Base-by-base conservation (phyloP, 1,139 yeast genomes). In the Debaryomyces sp. region DNA sequence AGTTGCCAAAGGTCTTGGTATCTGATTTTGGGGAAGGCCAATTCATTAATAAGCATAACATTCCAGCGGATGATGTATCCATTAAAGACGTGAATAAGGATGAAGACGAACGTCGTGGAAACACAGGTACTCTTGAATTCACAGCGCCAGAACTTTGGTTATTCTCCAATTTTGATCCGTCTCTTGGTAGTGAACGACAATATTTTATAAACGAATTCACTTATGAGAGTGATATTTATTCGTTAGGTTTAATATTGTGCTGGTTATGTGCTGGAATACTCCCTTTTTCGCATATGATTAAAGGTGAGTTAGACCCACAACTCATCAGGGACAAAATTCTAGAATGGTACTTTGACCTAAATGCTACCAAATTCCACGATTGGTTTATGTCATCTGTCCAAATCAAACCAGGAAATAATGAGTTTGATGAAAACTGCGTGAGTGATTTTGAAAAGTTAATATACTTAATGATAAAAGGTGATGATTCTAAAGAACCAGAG, bases 21-120 rank as follows among this genome's bases (percentile, higher is more conserved):
- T 86, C 96, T 34, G 97, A 91, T 67, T 87, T 91, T 64, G 97
- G 97, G 2, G 97, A 91, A 63, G 89, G 96, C 4, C 89, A 88
- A 54, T 73, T 87, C 55, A 85, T 85, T 42, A 90, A 70, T 48
- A 71, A 70, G 48, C 70, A 65, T 6, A 41, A 44, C 34, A 22
- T 56, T 2, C 54, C 45, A 7, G 47, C 22, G 13, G 29, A 49
- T 9, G 51, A 43, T n/a, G 36, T 50, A n/a, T 51, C 56, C 5
- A 45, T 43, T 18, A 48, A 43, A 13, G 43, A 39, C 21, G 6
- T 43, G 15, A 35, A 32, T 6, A 21, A 34, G 5, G 17, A 34
- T 18, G 45, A 48, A 27, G 57, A 53, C 1, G 73, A 67, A 24
- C 55, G 77, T 15, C 60, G 66, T 8, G 97, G 97, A 0, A 81